Evolutionary conservation across 2,329 filamentous ascomycete genomes (phyloP).

Genomic region (Phoma sp.): DNA sequence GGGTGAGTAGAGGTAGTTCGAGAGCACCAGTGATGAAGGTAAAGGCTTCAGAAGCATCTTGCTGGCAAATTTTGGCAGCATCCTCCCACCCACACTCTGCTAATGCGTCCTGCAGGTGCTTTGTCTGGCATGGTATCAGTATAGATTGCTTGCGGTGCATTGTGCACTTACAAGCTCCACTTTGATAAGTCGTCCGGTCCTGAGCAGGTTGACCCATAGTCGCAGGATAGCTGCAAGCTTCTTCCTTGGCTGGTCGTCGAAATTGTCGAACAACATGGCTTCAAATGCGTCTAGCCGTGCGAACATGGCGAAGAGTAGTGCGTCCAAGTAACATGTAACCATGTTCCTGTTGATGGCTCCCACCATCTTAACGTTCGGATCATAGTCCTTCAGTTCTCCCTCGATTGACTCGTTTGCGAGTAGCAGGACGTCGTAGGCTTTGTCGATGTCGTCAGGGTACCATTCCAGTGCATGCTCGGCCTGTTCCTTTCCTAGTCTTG

Average conservation of each 20-base stretch:
- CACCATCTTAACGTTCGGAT: conserved; percentile 73
- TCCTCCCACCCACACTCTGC: conserved; percentile 89
- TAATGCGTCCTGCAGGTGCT: conserved; percentile 81
- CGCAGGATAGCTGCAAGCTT: conserved; percentile 80
- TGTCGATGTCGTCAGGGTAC: conserved; percentile 73
- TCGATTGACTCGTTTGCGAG: conserved; percentile 82
- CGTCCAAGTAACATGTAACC: conserved; percentile 95
- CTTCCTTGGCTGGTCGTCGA: conserved; percentile 73
- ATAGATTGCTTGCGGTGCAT: background rate
- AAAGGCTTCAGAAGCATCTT: conserved; percentile 96
- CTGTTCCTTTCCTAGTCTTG: conserved; percentile 67
- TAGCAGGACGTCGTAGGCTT: conserved; percentile 77
- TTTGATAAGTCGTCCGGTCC: conserved; percentile 83
- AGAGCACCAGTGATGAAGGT: conserved; percentile 92
- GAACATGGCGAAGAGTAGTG: conserved; percentile 95
- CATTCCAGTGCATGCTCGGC: conserved; percentile 68
- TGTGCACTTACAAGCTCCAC: conserved; percentile 73
- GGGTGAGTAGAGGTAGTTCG: conserved; percentile 82
- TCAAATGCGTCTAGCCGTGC: conserved; percentile 89
- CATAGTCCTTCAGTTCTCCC: conserved; percentile 78
- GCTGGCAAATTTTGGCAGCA: conserved; percentile 78
- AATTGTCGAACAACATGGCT: conserved; percentile 83
- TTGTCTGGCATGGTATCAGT: conserved; percentile 64
- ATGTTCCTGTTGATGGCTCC: conserved; percentile 86
- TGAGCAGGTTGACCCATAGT: conserved; percentile 91